These are phyloP conservation scores for Chrysosporium keratinophilum DNA, from an alignment of 2,329 filamentous ascomycete genomes.

Conservation along the genomic window DNA sequence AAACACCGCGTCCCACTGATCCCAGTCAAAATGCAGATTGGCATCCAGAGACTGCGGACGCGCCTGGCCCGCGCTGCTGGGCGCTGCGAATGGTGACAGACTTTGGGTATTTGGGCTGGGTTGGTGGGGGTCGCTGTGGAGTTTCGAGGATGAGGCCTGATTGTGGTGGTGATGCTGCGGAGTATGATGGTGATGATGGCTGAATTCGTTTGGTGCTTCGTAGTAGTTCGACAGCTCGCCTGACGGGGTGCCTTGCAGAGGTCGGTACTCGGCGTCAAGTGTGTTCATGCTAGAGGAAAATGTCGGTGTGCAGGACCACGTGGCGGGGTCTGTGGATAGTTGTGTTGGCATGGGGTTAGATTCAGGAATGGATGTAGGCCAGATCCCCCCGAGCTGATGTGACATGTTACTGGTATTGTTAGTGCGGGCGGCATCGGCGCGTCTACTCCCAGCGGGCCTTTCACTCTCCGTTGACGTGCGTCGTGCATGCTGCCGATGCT, in stretches of 20 bases:
- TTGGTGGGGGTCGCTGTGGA: background rate
- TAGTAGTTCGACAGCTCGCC: background rate
- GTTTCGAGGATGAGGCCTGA: background rate
- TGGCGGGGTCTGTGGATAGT: background rate
- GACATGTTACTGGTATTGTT: background rate
- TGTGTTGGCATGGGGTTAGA: background rate
- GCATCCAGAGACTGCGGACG: slow-evolving; percentile 16
- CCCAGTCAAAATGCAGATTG: slow-evolving; percentile 40
- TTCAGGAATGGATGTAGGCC: background rate
- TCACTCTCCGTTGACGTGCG: slow-evolving; percentile 9
- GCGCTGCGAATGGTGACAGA: background rate
- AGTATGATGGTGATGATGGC: background rate
- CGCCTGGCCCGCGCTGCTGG: slow-evolving; percentile 26
- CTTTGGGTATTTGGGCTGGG: background rate
- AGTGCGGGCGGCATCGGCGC: background rate
- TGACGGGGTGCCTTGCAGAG: background rate
- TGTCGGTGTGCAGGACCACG: background rate
- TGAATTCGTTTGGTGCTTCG: background rate
- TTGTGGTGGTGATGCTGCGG: background rate
- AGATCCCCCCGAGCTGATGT: background rate
- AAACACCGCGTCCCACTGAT: slow-evolving; percentile 41
- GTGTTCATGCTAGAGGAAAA: background rate
- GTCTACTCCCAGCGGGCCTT: background rate
- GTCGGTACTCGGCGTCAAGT: background rate
- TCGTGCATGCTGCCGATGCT: slow-evolving; percentile 5